These are phyloP conservation scores for Mitragyna speciosa DNA, from an alignment of 257 asterid species.

Conservation along the genomic window DNA sequence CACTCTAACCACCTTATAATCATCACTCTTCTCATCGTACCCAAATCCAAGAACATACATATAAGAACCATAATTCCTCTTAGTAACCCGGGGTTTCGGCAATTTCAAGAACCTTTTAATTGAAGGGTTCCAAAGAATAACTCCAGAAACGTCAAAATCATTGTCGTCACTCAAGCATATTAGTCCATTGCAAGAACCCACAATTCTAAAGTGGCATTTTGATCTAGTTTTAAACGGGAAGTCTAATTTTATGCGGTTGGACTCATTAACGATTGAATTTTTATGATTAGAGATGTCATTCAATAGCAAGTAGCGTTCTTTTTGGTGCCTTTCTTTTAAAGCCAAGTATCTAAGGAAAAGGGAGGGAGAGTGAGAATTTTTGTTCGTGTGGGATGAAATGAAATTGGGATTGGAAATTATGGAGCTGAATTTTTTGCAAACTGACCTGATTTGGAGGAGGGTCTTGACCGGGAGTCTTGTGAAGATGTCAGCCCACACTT, in stretches of 20 bases:
- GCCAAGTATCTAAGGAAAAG: not conserved
- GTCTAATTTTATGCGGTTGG: conserved; percentile 5
- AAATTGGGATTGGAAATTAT: conserved; percentile 17
- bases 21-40: conserved; percentile 25
- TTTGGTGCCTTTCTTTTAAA: not conserved
- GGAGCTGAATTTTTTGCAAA: conserved; percentile 13
- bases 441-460: conserved; percentile 25
- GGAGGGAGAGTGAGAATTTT: not conserved
- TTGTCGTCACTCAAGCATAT: conserved; percentile 12
- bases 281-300: not conserved
- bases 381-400: conserved; percentile 13
- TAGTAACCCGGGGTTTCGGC: conserved; percentile 6
- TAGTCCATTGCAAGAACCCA: conserved; percentile 24
- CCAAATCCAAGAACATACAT: conserved; percentile 33
- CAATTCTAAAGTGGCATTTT: not conserved
- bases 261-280: not conserved
- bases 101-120: conserved; percentile 6
- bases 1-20: conserved; percentile 38
- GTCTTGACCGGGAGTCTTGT: conserved; percentile 12
- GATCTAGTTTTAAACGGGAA: conserved; percentile 15
- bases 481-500: conserved; percentile 14
- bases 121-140: conserved; percentile 21
- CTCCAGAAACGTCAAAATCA: not conserved
- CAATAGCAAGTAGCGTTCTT: conserved; percentile 11
- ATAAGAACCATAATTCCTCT: not conserved